Conservation (phyloP, 495 filamentous ascomycete species). For the Neurospora sp. region DNA sequence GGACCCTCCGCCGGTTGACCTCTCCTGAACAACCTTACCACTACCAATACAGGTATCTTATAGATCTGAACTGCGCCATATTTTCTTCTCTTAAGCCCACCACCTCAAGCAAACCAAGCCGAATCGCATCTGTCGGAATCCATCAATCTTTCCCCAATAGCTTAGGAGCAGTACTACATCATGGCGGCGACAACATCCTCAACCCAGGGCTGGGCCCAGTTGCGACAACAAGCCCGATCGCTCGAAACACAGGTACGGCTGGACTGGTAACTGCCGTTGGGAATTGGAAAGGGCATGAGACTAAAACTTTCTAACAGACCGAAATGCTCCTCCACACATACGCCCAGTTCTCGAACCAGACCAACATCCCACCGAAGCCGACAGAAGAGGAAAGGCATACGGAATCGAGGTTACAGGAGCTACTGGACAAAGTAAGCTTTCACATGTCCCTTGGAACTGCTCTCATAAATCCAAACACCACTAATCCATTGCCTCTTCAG, state of each 20-base stretch:
- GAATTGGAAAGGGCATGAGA: conserved; percentile 1
- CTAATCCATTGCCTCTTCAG: conserved; percentile 29
- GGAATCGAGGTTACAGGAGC: conserved; percentile 73
- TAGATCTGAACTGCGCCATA: not conserved
- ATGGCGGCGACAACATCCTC: conserved; percentile 65
- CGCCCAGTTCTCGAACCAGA: conserved; percentile 79
- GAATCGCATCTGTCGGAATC: not conserved
- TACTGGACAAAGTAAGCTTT: conserved; percentile 59
- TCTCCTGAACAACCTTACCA: not conserved
- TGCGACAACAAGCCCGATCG: conserved; percentile 83
- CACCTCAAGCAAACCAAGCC: not conserved
- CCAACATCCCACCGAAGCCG: conserved; percentile 71
- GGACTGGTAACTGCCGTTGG: not conserved
- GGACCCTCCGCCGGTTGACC: not conserved
- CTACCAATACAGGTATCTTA: not conserved
- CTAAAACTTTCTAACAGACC: conserved; percentile 46
- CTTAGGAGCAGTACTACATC: not conserved
- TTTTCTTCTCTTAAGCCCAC: not conserved
- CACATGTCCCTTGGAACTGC: not conserved
- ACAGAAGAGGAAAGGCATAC: conserved; percentile 74
- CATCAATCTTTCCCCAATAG: not conserved
- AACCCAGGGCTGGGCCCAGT: conserved; percentile 80
- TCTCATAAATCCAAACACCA: not conserved
- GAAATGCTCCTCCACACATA: conserved; percentile 90
- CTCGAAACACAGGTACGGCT: conserved; percentile 77